These are phyloP conservation scores for Fusarium agapanthi DNA, from an alignment of 2,329 filamentous ascomycete genomes.

Conservation along the genomic window DNA sequence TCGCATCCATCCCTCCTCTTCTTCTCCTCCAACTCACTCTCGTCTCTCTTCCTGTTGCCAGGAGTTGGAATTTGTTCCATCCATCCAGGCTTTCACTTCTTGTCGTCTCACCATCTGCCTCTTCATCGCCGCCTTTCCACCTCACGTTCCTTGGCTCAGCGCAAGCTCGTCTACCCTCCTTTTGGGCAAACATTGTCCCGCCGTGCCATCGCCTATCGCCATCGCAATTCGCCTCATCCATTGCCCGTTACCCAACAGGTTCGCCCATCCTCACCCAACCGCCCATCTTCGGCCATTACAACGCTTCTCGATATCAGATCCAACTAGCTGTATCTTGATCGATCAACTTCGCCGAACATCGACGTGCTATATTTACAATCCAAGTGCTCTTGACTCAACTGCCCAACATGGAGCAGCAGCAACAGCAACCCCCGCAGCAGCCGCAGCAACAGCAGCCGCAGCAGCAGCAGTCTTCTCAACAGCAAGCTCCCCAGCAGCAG, in stretches of 20 bases:
- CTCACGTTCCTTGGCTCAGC: conserved; percentile 52
- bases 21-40: conserved; percentile 35
- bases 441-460: conserved; percentile 62
- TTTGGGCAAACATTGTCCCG: conserved; percentile 49
- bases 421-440: conserved; percentile 65
- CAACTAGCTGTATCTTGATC: conserved; percentile 35
- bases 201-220: conserved; percentile 42
- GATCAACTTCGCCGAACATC: conserved; percentile 45
- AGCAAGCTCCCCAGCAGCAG: conserved; percentile 57
- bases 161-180: conserved; percentile 50
- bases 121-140: conserved; percentile 47
- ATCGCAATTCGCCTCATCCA: conserved; percentile 41
- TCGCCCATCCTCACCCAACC: conserved; percentile 33
- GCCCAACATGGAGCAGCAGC: conserved; percentile 66
- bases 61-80: conserved; percentile 51
- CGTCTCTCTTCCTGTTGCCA: conserved; percentile 42
- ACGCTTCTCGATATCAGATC: conserved; percentile 36
- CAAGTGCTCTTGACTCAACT: conserved; percentile 54
- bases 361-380: conserved; percentile 46
- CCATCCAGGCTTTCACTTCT: conserved; percentile 56
- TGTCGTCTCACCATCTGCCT: conserved; percentile 50
- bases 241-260: conserved; percentile 38
- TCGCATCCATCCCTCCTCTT: conserved; percentile 37
- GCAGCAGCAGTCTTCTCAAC: conserved; percentile 65
- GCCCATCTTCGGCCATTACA: conserved; percentile 36